A percentile compares a stretch with the other conserved stretches of the same genome.
phyloP scores from a whole-genome alignment of 176 grass and related monocot genomes.

The Luzula sylvatica region DNA sequence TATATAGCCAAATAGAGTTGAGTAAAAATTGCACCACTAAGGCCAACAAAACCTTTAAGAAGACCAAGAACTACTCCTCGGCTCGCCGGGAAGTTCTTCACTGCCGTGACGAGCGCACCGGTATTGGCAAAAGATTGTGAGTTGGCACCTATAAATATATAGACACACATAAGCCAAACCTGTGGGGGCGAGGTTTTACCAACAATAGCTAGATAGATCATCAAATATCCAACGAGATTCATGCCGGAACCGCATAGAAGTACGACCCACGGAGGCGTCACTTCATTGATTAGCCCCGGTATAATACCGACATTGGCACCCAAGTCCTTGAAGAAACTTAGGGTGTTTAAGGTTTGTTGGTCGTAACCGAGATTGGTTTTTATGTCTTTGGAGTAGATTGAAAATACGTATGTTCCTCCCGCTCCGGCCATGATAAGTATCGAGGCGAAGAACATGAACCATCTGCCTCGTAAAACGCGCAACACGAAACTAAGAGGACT shows the following conservation, averaged over 20 bases:
- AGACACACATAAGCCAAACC: slow-evolving; percentile 69
- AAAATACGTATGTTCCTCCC: slow-evolving; percentile 72
- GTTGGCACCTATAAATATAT: slow-evolving; percentile 66
- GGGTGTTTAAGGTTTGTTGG: slow-evolving; percentile 73
- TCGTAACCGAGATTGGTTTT: slow-evolving; percentile 62
- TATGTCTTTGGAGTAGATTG: slow-evolving; percentile 61
- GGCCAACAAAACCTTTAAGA: slow-evolving; percentile 75
- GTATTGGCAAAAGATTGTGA: slow-evolving; percentile 79
- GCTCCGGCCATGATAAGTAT: slow-evolving; percentile 63
- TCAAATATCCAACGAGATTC: slow-evolving; percentile 72
- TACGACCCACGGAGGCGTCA: slow-evolving; percentile 54
- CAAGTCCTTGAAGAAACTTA: slow-evolving; percentile 88
- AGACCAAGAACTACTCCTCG: slow-evolving; percentile 54
- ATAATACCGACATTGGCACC: slow-evolving; percentile 75
- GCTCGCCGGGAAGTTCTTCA: slow-evolving; percentile 72
- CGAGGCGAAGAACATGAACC: slow-evolving; percentile 76
- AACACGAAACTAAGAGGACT: slow-evolving; percentile 13
- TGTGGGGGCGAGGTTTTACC: slow-evolving; percentile 25
- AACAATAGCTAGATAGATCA: slow-evolving; percentile 65
- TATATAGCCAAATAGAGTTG: slow-evolving; percentile 74
- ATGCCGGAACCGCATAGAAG: slow-evolving; percentile 47
- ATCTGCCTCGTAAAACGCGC: slow-evolving; percentile 47
- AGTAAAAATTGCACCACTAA: slow-evolving; percentile 83
- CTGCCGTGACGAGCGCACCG: slow-evolving; percentile 49
- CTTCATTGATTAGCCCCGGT: slow-evolving; percentile 50